These are phyloP conservation scores for Musa itinerans DNA, from an alignment of 176 grass and related monocot species.

Conservation along the genomic window DNA sequence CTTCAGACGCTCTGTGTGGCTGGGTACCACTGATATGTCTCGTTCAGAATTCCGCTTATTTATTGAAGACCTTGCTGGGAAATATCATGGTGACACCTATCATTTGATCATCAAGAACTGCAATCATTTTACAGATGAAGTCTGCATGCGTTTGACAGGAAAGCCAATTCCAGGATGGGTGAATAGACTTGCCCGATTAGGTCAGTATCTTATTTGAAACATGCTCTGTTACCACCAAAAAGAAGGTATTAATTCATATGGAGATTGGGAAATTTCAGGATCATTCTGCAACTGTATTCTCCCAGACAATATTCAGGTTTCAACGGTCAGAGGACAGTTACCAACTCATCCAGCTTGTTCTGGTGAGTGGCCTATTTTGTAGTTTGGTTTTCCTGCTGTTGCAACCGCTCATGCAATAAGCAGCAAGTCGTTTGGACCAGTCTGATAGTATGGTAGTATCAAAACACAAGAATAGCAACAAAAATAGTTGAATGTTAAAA, in stretches of 20 bases:
- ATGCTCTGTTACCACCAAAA: not conserved
- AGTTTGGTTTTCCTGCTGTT: too few relatives aligned
- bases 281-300: constrained; percentile 80
- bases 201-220: constrained; percentile 33
- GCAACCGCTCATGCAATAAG: too few relatives aligned
- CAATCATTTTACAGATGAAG: constrained; percentile 94
- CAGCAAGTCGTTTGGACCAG: too few relatives aligned
- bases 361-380: constrained; percentile 31
- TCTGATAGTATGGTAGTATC: too few relatives aligned
- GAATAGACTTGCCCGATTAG: constrained; percentile 86
- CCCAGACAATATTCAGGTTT: constrained; percentile 68
- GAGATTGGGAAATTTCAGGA: constrained; percentile 35
- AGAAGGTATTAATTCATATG: not conserved
- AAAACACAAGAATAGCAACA: too few relatives aligned
- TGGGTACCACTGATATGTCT: constrained; percentile 73
- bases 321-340: constrained; percentile 49
- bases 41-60: constrained; percentile 64
- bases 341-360: constrained; percentile 36
- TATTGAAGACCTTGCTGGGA: constrained; percentile 62
- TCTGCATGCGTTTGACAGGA: constrained; percentile 65
- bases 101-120: constrained; percentile 94
- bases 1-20: constrained; percentile 73
- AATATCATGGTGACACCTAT: constrained; percentile 85
- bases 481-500: too few relatives aligned
- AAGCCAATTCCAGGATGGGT: constrained; percentile 95